Base-by-base conservation (phyloP, 306 rosid species). In the Corylus avellana region DNA sequence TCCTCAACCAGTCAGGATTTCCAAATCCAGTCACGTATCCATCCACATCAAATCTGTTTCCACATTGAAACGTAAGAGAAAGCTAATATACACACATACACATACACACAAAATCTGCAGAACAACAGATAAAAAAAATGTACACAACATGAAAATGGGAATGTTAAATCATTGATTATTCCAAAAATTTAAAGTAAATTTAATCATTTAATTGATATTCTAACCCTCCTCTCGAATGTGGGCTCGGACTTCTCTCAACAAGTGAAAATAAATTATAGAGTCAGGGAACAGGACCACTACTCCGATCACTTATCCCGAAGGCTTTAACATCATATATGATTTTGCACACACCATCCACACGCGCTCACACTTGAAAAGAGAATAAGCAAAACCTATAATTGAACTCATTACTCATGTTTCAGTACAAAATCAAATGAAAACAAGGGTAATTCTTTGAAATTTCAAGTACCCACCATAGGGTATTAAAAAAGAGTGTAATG, bases 1-100 rank as follows among this genome's bases (percentile, higher is more conserved):
- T 93, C 90, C 88, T 92, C 46, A 83, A 85, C 99, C 99, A 95
- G 25, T 93, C 96, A 82, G 98, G 99, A 81, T 85, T 93, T 75
- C 98, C 98, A 44, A 92, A 91, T 27, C 99, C 96, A 76, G 94
- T 83, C 59, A 91, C 93, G 77, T 86, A 55, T 68, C 94, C 98
- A 35, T 91, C 88, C 84, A 90, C 85, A 73, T 92, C 98, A 84
- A 95, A 95, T 85, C 98, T 92, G 91, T 67, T 73, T 63, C 63
- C 74, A 61, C 22, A 25, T 16, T 7, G 50, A 12, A 67, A 35
- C 8, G 35, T 64, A 2, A 63, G 12, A 32, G 66, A 48, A 16
- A 59, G 22, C 27, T 1, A 27, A 46, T 11, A 56, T 4, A 37
- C 12, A 18, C 17, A 37, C 44, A 73, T 39, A 70, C 73, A 76